phyloP scores from a whole-genome alignment of 2,329 filamentous ascomycete species.

The Aspergillus bombycis region DNA sequence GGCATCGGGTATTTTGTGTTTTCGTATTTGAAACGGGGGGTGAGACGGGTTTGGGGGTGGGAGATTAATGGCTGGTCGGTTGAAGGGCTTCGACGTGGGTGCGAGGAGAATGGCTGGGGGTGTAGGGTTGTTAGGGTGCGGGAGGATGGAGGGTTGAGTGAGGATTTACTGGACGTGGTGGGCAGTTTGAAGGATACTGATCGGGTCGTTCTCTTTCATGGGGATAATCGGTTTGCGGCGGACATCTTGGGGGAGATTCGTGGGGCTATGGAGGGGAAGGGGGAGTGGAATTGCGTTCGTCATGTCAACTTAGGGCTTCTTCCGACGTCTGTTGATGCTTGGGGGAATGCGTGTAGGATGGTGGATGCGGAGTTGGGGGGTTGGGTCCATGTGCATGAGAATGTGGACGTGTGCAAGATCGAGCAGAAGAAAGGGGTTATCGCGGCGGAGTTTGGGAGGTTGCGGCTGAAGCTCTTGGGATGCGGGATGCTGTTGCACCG shows the following conservation, averaged over 20 bases:
- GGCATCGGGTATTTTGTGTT: slow-evolving; percentile 96
- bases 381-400: slow-evolving; percentile 66
- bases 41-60: slow-evolving; percentile 76
- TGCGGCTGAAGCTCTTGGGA: slow-evolving; percentile 23
- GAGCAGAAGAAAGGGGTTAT: slow-evolving; percentile 42
- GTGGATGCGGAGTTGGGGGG: slow-evolving; percentile 52
- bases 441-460: slow-evolving; percentile 41
- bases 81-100: slow-evolving; percentile 78
- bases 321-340: slow-evolving; percentile 55
- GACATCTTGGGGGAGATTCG: slow-evolving; percentile 41
- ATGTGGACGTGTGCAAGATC: slow-evolving; percentile 54
- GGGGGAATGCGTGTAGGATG: slow-evolving; percentile 53
- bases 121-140: slow-evolving; percentile 56
- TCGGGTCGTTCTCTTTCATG: slow-evolving; percentile 68
- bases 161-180: slow-evolving; percentile 35
- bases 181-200: slow-evolving; percentile 45
- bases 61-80: slow-evolving; percentile 89
- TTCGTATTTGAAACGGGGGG: slow-evolving; percentile 72
- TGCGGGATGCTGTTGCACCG: slow-evolving; percentile 5
- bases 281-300: slow-evolving; percentile 44
- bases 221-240: slow-evolving; percentile 65
- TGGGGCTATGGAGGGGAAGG: slow-evolving; percentile 33
- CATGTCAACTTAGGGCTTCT: slow-evolving; percentile 64
- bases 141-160: slow-evolving; percentile 38
- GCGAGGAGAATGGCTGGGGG: slow-evolving; percentile 68